Evolutionary conservation across 352 stramenopile species (phyloP), one percentile per base, ranked within the genome.

Genomic region (Blastocystis sp.): DNA sequence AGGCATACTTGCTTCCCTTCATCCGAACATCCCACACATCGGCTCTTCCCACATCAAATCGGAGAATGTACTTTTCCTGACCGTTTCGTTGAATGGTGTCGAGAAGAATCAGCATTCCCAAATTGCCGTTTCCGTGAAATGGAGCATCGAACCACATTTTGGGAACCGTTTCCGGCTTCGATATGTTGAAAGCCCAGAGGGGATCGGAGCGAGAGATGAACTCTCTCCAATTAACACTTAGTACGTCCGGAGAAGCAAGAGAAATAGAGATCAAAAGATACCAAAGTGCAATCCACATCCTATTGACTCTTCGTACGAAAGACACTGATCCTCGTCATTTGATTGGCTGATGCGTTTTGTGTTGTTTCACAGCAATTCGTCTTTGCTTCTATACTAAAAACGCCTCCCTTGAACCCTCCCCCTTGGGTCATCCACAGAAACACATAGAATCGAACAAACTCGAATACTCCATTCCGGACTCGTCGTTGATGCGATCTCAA

Each of bases 121-220:
- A 21, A 63, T 65, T 79, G 14, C 69, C 69, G 40, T 79, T 79
- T 79, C 69, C 69, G 27, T 61, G 53, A 24, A 79, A 79, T 18
- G 69, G 69, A 65, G 69, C 63, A 21, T 79, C 69, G 40, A 79
- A 79, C 69, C 69, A 79, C 53, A 65, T 65, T 18, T 21, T 65
- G 14, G 69, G 69, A 21, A 79, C n/a, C 29, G 69, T 48, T 8
- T 44, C 16, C 21, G 69, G 38, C 27, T 79, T 38, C 7, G 29
- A 27, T 42, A 36, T 49, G 53, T 65, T 18, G 27, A 79, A 79
- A 7, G 48, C 34, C 69, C 69, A 79, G 40, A 79, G 48, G 32
- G 69, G 69, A 79, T 79, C 69, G 0, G 48, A 65, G 4, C 69
- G 48, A 71, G 9, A 34, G 27, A 79, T 65, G 27, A 79, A 79